phyloP scores from a whole-genome alignment of 2,329 filamentous ascomycete genomes.

The Fusarium fracticaudum region DNA sequence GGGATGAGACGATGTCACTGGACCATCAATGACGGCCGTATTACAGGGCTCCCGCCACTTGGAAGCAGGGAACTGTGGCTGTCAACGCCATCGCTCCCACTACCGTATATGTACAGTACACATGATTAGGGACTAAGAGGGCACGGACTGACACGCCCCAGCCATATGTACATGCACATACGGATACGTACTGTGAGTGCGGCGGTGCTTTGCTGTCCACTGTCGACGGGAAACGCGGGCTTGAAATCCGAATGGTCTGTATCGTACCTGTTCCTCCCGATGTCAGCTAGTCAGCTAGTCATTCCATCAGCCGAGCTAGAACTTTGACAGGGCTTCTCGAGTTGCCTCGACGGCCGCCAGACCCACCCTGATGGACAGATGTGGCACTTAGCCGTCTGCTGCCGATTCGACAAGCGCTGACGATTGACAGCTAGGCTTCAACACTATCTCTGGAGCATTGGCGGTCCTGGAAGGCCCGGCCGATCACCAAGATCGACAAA shows the following conservation, averaged over 20 bases:
- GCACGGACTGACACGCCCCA: slow-evolving; percentile 10
- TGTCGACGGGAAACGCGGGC: neutral
- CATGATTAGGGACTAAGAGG: neutral
- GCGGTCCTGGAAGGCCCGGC: slow-evolving; percentile 25
- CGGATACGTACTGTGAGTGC: neutral
- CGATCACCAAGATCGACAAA: slow-evolving; percentile 42
- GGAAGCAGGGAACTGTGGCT: slow-evolving; percentile 16
- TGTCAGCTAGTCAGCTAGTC: neutral
- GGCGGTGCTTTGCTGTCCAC: neutral
- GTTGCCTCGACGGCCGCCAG: slow-evolving; percentile 29
- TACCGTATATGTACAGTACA: neutral
- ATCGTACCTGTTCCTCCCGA: neutral
- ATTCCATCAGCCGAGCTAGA: slow-evolving; percentile 37
- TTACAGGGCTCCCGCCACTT: slow-evolving; percentile 23
- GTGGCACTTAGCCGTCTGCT: slow-evolving; percentile 36
- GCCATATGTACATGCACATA: neutral
- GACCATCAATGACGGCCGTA: slow-evolving; percentile 27
- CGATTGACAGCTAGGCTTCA: slow-evolving; percentile 40
- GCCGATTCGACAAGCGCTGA: slow-evolving; percentile 31
- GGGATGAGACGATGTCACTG: slow-evolving; percentile 21
- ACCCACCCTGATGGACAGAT: slow-evolving; percentile 18
- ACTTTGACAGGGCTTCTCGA: slow-evolving; percentile 41
- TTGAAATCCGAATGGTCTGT: neutral
- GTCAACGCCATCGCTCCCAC: neutral
- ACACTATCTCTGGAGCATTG: slow-evolving; percentile 30